These are phyloP conservation scores for Mortierella antarctica DNA, from an alignment of 192 early-diverging fungal species.

Conservation along the genomic window DNA sequence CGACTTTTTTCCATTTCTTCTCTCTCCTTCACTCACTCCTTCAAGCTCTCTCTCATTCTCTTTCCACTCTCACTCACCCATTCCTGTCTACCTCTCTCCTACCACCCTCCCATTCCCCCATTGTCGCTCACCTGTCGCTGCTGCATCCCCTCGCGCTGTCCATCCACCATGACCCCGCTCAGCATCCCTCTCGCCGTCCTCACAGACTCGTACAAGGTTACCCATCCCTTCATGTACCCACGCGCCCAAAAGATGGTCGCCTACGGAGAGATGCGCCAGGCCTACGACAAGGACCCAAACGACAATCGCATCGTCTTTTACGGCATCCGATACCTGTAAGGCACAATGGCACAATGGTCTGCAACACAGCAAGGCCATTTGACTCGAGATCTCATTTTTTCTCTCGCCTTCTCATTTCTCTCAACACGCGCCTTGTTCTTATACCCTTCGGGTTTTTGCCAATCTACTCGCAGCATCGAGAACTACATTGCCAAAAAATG, in stretches of 20 bases:
- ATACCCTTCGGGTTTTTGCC: background rate
- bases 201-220: slow-evolving; percentile 89
- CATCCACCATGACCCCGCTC: background rate
- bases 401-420: background rate
- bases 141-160: background rate
- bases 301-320: slow-evolving; percentile 86
- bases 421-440: background rate
- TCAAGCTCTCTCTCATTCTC: background rate
- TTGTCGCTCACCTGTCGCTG: no score
- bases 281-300: slow-evolving; percentile 69
- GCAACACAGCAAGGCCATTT: background rate
- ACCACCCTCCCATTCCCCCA: no score
- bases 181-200: slow-evolving; percentile 72
- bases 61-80: no score
- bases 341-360: background rate
- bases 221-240: slow-evolving; percentile 82
- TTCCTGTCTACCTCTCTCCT: no score
- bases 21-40: background rate
- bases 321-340: slow-evolving; percentile 84
- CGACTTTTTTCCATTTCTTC: no score
- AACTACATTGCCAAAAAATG: slow-evolving; percentile 75
- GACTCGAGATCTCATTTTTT: background rate
- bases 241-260: slow-evolving; percentile 77
- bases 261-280: slow-evolving; percentile 83
- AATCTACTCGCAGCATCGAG: slow-evolving; percentile 62